Base-by-base conservation (phyloP, 108 stramenopile species). In the Pseudonitzschia delicatissima region DNA sequence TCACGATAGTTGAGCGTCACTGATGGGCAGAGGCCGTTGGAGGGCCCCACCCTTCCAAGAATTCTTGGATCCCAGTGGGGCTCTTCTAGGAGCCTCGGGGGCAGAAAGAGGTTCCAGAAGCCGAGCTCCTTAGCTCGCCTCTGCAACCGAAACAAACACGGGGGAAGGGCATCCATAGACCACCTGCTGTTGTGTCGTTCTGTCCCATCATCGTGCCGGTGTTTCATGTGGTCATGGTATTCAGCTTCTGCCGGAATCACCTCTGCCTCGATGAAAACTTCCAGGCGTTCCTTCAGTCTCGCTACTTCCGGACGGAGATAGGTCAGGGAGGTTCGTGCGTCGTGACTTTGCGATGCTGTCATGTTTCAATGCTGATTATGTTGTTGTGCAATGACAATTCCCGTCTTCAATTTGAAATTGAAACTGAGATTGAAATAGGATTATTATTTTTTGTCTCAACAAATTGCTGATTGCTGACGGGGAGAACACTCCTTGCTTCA, bases 61-160 rank as follows among this genome's bases (percentile, higher is more conserved):
- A 9, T 77, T 60, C 28, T 51, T 0, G 12, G 32, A 6, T 42
- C 40, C 40, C 50, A 42, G 4, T 39, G n/a, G 26, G 62, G 71
- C 25, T 51, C 63, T 44, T 21, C 66, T 7, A 84, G 40, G 40
- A 87, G 62, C 35, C 74, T 70, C n/a, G 75, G 79, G 37, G 93
- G 92, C 17, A 95, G 49, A 52, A 97, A 97, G 26, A 95, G 68
- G 73, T 97, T 97, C 94, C 94, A 97, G 20, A 97, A 73, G 2
- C 92, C 92, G 31, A 89, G 63, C 50, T 55, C 26, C 66, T 86
- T 79, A 2, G 96, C 96, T 40, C 79, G 55, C 31, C 5, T 13
- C 57, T 94, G 82, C 15, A 96, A 77, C 18, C 64, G 60, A 25
- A 68, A 68, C 32, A 96, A 62, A 34, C 83, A 68, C 1, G 90